Base-by-base conservation (phyloP, 495 filamentous ascomycete species). In the Corynascus novoguineensis region DNA sequence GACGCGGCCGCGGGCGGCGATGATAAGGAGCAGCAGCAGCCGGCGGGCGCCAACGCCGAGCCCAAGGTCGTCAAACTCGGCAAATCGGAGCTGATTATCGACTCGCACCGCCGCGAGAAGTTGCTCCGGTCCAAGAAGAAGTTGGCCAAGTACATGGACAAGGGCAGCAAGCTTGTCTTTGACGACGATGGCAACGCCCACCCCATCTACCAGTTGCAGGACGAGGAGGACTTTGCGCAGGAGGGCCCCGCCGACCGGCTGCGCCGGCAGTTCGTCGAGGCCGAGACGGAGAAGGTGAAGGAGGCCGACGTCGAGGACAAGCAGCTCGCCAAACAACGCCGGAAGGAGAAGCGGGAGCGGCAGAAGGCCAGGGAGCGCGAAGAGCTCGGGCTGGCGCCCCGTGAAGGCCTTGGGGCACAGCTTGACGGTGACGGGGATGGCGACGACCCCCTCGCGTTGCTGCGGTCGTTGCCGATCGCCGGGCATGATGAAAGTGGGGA, bases 81-180 rank as follows among this genome's bases (percentile, higher is more conserved):
- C 61, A 74, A 74, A 44, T 76, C 79, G 38, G 81, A 88, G 15
- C 74, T 96, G 17, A 70, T 93, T 51, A 85, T 98, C 63, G 91
- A 97, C 72, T 95, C 89, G 11, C 91, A 96, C 68, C 89, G 93
- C 19, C 85, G 86, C 63, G 92, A 95, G 73, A 96, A 96, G 71
- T 81, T 96, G 27, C 82, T 97, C 62, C 88, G 86, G 54, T 95
- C 89, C 25, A 97, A 97, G 78, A 96, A 96, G 78, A 89, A 92
- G 72, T 77, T 96, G 24, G 79, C 86, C 58, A 93, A 96, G 68
- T 84, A 87, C 70, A 95, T 91, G 71, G 86, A 86, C 63, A 87
- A 86, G 68, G 88, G 88, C 37, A 85, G 78, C 44, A 95, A 89
- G 63, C 72, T 97, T 6, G 75, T 96, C 42, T 99, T 89, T 69